Evolutionary conservation across 2,329 filamentous ascomycete genomes (phyloP), one percentile per base, ranked within the genome.

Genomic region (Monilinia laxa): DNA sequence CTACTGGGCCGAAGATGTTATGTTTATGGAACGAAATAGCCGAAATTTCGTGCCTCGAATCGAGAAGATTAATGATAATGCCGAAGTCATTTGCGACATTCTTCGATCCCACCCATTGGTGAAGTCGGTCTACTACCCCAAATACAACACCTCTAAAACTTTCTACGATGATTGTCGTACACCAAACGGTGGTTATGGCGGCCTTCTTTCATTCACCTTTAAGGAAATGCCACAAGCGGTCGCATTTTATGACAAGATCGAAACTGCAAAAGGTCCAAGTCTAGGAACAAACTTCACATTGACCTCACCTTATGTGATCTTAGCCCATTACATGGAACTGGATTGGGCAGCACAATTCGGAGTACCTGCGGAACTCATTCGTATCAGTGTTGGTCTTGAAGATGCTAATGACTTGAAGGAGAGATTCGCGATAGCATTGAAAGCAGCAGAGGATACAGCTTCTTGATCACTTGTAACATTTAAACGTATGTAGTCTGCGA

Each of bases 271-370:
- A 78, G 95, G 95, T 0, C 95, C 95, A 0, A 97, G 93, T 78
- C 81, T 99, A 60, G 95, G 95, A 2, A 98, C 95, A 0, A 99
- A 99, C 78, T 99, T 99, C 77, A 98, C 95, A 0, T 81, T 99
- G 49, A 90, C 90, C 67, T 96, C 90, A 59, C 95, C 95, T 0
- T 99, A 97, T 77, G 92, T 95, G 28, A 81, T 99, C 45, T 79
- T 99, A 42, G 95, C 95, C 5, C 95, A 99, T 78, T 99, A 95
- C 74, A 83, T 85, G 56, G 95, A 99, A 81, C 78, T 98, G 53
- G 89, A 93, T n/a, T 99, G 95, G 95, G 92, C 91, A 54, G 87
- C 85, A 35, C 82, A 88, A 68, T 94, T 90, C 76, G 92, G 93
- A 0, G 91, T 97, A 3, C 90, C 95, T 65, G 86, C 87, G 1